These are phyloP conservation scores for Sporothrix luriei DNA, from an alignment of 2,329 filamentous ascomycete genomes.

Conservation along the genomic window DNA sequence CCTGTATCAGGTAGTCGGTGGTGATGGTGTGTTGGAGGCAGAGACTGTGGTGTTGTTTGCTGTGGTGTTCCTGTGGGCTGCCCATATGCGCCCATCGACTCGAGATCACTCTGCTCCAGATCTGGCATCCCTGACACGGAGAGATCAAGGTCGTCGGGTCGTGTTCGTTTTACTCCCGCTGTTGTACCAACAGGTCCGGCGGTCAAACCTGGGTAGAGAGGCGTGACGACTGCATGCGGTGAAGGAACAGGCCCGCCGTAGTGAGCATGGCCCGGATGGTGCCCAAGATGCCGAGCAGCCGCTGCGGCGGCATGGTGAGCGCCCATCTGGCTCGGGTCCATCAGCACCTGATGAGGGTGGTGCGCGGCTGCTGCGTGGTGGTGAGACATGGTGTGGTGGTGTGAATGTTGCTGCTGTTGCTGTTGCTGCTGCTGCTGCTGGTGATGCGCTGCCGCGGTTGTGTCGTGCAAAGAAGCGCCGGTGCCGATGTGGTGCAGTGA, in stretches of 20 bases:
- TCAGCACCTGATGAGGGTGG: slow-evolving; percentile 57
- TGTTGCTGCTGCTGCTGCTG: slow-evolving; percentile 54
- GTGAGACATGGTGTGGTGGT: slow-evolving; percentile 50
- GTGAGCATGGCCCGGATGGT: slow-evolving; percentile 56
- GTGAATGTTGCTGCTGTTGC: slow-evolving; percentile 50
- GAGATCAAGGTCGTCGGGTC: slow-evolving; percentile 62
- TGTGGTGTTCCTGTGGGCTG: slow-evolving; percentile 45
- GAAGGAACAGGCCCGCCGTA: slow-evolving; percentile 54
- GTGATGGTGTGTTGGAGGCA: slow-evolving; percentile 68
- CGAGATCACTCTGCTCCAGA: slow-evolving; percentile 58
- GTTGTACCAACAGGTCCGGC: slow-evolving; percentile 39
- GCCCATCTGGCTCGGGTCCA: slow-evolving; percentile 59
- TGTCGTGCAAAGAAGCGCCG: slow-evolving; percentile 52
- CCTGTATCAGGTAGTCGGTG: slow-evolving; percentile 75
- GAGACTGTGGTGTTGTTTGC: slow-evolving; percentile 41
- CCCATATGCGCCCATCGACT: slow-evolving; percentile 54
- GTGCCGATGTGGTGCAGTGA: slow-evolving; percentile 54
- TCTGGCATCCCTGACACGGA: slow-evolving; percentile 55
- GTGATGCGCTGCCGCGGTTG: slow-evolving; percentile 46
- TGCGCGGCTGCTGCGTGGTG: slow-evolving; percentile 51
- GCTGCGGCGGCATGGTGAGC: slow-evolving; percentile 48
- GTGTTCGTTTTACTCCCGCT: slow-evolving; percentile 52
- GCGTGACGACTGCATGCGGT: slow-evolving; percentile 51
- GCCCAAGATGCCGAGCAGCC: slow-evolving; percentile 47
- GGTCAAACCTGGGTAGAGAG: slow-evolving; percentile 54